Conservation (phyloP, 805 yeast genomes). For the Nakazawaea anatomiae region DNA sequence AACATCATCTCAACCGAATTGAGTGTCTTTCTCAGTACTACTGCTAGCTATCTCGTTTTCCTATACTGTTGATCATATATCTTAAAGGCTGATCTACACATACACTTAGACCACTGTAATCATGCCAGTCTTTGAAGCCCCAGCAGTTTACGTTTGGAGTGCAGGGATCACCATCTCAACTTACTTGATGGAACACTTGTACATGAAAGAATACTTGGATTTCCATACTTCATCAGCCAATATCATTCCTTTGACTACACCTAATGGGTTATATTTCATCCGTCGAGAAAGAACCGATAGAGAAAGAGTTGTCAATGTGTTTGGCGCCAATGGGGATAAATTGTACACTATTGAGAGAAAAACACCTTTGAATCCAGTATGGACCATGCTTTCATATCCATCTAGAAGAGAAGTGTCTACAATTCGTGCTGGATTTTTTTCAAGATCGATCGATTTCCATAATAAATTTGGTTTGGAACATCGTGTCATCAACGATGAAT, state of each 20-base stretch:
- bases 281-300: conserved; percentile 44
- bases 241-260: conserved; percentile 31
- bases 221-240: conserved; percentile 33
- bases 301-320: conserved; percentile 42
- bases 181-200: conserved; percentile 36
- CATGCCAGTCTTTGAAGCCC: conserved; percentile 41
- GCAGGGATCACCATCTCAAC: conserved; percentile 32
- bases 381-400: conserved; percentile 44
- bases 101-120: background rate
- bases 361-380: conserved; percentile 40
- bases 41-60: conserved; percentile 9
- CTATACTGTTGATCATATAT: background rate
- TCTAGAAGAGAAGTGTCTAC: conserved; percentile 43
- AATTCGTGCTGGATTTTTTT: conserved; percentile 40
- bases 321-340: conserved; percentile 30
- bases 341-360: conserved; percentile 47
- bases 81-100: no score
- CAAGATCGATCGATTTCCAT: conserved; percentile 44
- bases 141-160: conserved; percentile 39
- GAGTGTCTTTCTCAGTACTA: background rate
- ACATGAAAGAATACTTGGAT: conserved; percentile 31
- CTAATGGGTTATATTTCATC: conserved; percentile 37
- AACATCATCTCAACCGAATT: background rate
- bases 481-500: conserved; percentile 32
- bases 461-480: conserved; percentile 38